Evolutionary conservation across 345 rosid species (phyloP).

Genomic region (Eucalyptus sideroxylon): DNA sequence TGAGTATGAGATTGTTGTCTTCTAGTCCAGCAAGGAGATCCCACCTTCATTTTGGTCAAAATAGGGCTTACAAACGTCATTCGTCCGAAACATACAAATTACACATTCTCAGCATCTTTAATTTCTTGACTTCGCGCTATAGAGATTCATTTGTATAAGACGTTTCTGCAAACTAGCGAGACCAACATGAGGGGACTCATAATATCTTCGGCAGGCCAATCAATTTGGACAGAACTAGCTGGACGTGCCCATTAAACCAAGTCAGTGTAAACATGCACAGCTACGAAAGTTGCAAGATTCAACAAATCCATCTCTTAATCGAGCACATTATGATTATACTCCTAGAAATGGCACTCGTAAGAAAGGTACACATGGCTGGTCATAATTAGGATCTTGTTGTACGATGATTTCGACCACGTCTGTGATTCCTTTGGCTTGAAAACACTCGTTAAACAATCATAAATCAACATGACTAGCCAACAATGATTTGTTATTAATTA

Average conservation of each 20-base stretch:
- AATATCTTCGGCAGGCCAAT: background rate
- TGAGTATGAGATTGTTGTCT: background rate
- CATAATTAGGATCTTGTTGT: no score
- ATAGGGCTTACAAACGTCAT: background rate
- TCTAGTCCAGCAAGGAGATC: background rate
- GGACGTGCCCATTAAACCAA: background rate
- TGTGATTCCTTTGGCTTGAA: no score
- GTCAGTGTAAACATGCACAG: background rate
- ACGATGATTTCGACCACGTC: no score
- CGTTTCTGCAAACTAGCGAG: background rate
- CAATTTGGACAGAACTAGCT: background rate
- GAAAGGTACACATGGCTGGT: background rate
- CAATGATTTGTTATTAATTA: no score
- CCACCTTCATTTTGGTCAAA: background rate
- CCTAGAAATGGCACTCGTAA: background rate
- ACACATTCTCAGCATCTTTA: background rate
- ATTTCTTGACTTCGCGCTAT: background rate
- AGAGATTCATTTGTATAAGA: background rate
- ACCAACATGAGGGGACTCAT: background rate
- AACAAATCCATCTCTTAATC: background rate
- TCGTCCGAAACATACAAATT: background rate
- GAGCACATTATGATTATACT: background rate
- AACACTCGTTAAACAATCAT: no score
- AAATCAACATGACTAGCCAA: background rate
- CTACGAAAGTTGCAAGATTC: background rate